phyloP scores from a whole-genome alignment of 257 asterid genomes.

The Solanum chilense region DNA sequence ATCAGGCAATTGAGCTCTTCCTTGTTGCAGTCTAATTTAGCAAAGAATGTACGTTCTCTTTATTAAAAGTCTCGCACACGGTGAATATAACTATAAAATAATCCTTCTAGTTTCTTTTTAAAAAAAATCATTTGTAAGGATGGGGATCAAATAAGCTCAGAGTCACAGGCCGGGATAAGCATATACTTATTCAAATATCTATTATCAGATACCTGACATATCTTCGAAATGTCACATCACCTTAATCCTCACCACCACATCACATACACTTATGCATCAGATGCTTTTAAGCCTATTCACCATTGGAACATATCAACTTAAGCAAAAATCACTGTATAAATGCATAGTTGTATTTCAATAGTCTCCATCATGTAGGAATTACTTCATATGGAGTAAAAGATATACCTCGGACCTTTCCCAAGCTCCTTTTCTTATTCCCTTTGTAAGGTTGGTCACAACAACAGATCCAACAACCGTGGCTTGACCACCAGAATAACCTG shows the following conservation, averaged over 20 bases:
- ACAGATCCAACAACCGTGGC: slow-evolving; percentile 78
- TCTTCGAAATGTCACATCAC: not conserved
- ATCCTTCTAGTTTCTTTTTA: not conserved
- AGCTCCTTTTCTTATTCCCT: slow-evolving; percentile 62
- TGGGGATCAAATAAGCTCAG: not conserved
- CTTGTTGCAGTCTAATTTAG: not conserved
- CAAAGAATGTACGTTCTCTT: not conserved
- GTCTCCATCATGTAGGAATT: not conserved
- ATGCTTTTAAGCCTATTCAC: not conserved
- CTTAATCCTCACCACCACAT: not conserved
- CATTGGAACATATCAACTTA: not conserved
- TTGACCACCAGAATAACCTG: slow-evolving; percentile 79
- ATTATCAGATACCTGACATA: not conserved
- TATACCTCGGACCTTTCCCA: slow-evolving; percentile 87
- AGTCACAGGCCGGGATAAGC: not conserved
- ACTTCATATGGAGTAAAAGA: not conserved
- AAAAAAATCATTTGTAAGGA: not conserved
- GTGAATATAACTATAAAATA: not conserved
- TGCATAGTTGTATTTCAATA: not conserved
- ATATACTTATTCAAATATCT: not conserved
- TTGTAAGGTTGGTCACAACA: slow-evolving; percentile 52
- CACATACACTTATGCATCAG: not conserved
- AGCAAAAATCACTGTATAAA: not conserved
- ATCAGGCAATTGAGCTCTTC: not conserved
- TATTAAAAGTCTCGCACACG: not conserved